Base-by-base conservation (phyloP, 495 filamentous ascomycete species). In the Penicillium coffeae region DNA sequence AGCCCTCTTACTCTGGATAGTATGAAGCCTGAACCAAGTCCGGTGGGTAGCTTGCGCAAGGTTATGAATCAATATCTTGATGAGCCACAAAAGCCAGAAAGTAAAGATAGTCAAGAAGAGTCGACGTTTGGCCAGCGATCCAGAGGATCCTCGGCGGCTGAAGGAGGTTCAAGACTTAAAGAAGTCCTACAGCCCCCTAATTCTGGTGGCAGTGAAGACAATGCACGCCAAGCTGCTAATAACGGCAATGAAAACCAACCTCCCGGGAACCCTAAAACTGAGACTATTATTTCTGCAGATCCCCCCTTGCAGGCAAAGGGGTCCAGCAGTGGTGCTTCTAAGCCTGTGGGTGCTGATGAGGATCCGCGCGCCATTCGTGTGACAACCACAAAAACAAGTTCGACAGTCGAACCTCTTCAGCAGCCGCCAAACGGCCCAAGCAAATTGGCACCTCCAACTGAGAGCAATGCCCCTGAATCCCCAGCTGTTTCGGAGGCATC, bases 21-120 rank as follows among this genome's bases (percentile, higher is more conserved):
- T 15, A 62, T 53, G 59, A 73, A 61, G 33, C 60, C 73, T 15
- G 60, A 78, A 47, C 69, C 73, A 32, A 95, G 90, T 58, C 89
- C 93, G n/a, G 82, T 86, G 6, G 92, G 87, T 60, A 96, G 91
- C 62, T 72, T 97, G 56, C 81, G 89, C 27, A 77, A 88, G 65
- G 86, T 89, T 25, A 96, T 97, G 93, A 86, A 89, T 62, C 90
- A 89, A 35, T 96, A 88, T 58, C 70, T 96, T 10, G 64, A 71
- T 10, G 52, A 42, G 34, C 51, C 50, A 30, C 51, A 59, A 38
- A 47, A 50, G 12, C 43, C 37, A 42, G 55, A 63, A 25, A 40
- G 47, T 13, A 64, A 61, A 27, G 63, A 62, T 44, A 52, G 62
- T 55, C 16, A 42, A 45, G 10, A 56, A 58, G 40, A 42, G 43